Conservation (phyloP, 176 grass and related monocot genomes). For the Oryza longistaminata region DNA sequence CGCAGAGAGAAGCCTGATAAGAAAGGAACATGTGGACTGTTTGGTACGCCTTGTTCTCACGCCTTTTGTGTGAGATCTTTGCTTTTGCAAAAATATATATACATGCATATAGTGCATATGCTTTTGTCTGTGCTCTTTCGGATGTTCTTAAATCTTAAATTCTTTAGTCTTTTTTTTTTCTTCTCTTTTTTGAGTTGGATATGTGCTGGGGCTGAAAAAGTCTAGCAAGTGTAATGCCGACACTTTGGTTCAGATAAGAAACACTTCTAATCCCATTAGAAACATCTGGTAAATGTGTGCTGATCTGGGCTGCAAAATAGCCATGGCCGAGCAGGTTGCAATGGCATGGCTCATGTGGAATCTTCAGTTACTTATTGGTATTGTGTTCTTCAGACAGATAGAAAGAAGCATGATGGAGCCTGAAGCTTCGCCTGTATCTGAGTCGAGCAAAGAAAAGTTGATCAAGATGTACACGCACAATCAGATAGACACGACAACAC, state of each 20-base stretch:
- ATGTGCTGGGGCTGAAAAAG: background rate
- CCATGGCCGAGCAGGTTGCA: background rate
- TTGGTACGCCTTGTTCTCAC: background rate
- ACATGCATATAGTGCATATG: background rate
- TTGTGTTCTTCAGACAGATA: slow-evolving; percentile 3
- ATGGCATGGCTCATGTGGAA: background rate
- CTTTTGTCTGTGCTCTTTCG: background rate
- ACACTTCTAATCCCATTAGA: background rate
- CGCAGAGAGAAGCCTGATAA: too few relatives aligned
- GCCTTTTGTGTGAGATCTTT: background rate
- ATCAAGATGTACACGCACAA: slow-evolving; percentile 34
- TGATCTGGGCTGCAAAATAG: background rate
- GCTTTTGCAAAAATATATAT: background rate
- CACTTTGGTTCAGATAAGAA: background rate
- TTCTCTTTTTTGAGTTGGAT: background rate
- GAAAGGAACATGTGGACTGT: background rate
- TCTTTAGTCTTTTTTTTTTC: background rate
- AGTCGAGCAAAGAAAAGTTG: background rate
- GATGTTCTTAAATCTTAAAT: background rate
- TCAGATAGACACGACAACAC: slow-evolving; percentile 4
- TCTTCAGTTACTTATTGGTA: background rate
- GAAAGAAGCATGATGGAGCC: background rate
- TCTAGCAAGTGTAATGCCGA: background rate
- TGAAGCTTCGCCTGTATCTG: background rate
- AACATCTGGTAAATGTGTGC: background rate